Evolutionary conservation across 2,329 filamentous ascomycete genomes (phyloP), one percentile per base, ranked within the genome.

Genomic region (Simplicillium aogashimaense): DNA sequence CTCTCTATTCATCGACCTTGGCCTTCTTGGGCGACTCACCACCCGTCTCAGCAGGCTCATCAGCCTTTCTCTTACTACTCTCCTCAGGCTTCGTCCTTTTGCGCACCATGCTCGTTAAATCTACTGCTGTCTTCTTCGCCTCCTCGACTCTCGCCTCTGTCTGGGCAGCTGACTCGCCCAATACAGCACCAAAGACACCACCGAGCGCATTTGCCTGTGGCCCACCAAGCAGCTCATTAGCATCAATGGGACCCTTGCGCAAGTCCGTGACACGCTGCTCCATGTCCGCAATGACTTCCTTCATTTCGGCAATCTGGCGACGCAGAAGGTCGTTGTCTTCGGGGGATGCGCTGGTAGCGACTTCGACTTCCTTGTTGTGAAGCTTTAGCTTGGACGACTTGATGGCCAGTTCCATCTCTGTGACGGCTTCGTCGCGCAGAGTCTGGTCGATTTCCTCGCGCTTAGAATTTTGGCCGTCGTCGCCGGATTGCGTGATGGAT

Each of bases 261-360:
- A 90, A 71, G 42, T 92, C 86, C 34, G 72, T 63, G 64, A 84
- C 78, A 48, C 84, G 70, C 56, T 81, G 75, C 63, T 87, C 79
- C 76, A 92, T 86, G 49, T 92, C 86, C 39, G 73, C 72, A 36
- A 90, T 72, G 48, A 92, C 78, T 45, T 88, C 82, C 61, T 84
- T 85, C 48, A 86, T 82, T 45, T 92, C 83, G 39, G 68, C 61
- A 45, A 92, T 83, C 44, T 74, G 70, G 45, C 68, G 69, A 50
- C 76, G 67, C 33, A 73, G 73, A 45, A 76, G 54, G 37, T 83
- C 80, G 47, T 80, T 81, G 43, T 85, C 80, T 52, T 83, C 79
- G 25, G 77, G 76, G 41, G 74, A 74, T 40, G 78, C 74, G 45
- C 74, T 67, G 20, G 75, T 74, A 1, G 74, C 69, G 7, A 88